These are phyloP conservation scores for Penicillium hesseltinei DNA, from an alignment of 2,329 filamentous ascomycete species.

Conservation along the genomic window DNA sequence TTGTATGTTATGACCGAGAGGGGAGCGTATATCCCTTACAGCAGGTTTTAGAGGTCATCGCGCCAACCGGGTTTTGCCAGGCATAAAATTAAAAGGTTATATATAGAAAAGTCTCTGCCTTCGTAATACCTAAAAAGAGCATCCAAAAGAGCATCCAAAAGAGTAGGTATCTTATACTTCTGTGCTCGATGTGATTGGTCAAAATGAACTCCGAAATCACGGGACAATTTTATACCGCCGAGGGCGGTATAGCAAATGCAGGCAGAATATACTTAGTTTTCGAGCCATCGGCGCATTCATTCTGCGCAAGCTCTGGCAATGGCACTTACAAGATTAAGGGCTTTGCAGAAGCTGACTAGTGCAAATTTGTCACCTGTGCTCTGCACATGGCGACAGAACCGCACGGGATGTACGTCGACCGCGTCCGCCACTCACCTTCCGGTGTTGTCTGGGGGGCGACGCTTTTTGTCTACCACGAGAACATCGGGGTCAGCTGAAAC, in stretches of 20 bases:
- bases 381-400: conserved; percentile 12
- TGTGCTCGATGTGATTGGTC: neutral
- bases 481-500: conserved; percentile 5
- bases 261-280: conserved; percentile 17
- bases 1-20: too few relatives aligned
- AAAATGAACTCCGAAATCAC: neutral
- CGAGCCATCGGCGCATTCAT: conserved; percentile 5
- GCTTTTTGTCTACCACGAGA: conserved; percentile 13
- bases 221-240: conserved; percentile 11
- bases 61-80: too few relatives aligned
- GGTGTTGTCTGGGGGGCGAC: conserved; percentile 1
- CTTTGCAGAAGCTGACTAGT: conserved; percentile 14
- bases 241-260: conserved; percentile 10
- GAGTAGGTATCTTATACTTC: neutral
- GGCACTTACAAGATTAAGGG: conserved; percentile 22
- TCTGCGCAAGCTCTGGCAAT: conserved; percentile 23
- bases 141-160: too few relatives aligned
- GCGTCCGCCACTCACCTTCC: neutral
- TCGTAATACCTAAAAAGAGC: too few relatives aligned
- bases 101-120: too few relatives aligned
- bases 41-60: too few relatives aligned
- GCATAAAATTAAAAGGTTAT: too few relatives aligned
- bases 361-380: conserved; percentile 12
- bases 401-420: neutral
- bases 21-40: too few relatives aligned